phyloP scores from a whole-genome alignment of 2,329 filamentous ascomycete genomes.

The Verticillium dahliae region DNA sequence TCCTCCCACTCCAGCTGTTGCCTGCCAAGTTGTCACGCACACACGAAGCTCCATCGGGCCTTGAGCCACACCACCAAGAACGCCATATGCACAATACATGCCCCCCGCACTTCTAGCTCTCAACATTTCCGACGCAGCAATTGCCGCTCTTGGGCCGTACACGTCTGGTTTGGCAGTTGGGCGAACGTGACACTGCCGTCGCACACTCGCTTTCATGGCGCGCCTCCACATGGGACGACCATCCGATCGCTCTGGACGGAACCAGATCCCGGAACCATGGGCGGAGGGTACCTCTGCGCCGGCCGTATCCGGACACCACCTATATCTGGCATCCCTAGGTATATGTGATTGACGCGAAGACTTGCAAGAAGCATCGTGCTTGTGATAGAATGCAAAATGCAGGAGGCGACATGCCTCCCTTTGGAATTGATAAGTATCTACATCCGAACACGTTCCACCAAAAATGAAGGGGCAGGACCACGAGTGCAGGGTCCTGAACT shows the following conservation, averaged over 20 bases:
- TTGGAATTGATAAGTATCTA: neutral
- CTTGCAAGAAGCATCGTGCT: neutral
- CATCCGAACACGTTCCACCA: neutral
- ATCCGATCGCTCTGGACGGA: neutral
- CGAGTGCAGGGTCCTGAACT: neutral
- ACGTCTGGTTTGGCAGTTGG: neutral
- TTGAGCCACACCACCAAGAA: neutral
- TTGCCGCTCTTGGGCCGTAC: neutral
- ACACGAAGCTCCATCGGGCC: neutral
- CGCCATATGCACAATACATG: neutral
- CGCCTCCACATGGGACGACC: neutral
- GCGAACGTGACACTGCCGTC: neutral
- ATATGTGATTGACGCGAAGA: neutral
- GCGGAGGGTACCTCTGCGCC: conserved; percentile 1
- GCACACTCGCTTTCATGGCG: neutral
- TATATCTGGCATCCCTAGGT: conserved; percentile 1
- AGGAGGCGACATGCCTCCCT: neutral
- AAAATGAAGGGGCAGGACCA: neutral
- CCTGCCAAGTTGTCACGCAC: neutral
- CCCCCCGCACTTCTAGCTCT: neutral
- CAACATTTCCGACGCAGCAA: neutral
- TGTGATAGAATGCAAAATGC: neutral
- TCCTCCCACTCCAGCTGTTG: neutral
- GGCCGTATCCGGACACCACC: conserved; percentile 2
- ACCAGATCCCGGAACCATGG: conserved; percentile 1